Percentiles rank a stretch among this genome's conserved stretches.
phyloP scores from a whole-genome alignment of 371 early-diverging fungal genomes.

The Catenaria anguillulae region DNA sequence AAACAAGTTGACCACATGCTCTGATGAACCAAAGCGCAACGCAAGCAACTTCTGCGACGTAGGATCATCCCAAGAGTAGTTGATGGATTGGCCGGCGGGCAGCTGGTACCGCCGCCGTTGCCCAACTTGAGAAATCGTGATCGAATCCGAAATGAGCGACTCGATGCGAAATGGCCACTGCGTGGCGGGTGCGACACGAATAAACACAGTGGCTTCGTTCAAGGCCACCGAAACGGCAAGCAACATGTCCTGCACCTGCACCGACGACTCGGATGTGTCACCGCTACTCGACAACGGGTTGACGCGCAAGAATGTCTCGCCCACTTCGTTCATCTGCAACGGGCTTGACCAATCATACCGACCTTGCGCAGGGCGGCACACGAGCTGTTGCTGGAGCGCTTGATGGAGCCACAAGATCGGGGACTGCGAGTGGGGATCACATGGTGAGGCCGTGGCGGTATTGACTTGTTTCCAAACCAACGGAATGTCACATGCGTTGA shows the following conservation, averaged over 20 bases:
- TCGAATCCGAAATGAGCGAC: conserved; percentile 41
- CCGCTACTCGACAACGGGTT: conserved; percentile 47
- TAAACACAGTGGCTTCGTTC: conserved; percentile 78
- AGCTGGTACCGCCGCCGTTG: conserved; percentile 35
- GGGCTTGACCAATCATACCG: conserved; percentile 59
- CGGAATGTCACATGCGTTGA: conserved; percentile 56
- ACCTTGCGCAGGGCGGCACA: conserved; percentile 49
- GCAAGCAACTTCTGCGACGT: conserved; percentile 46
- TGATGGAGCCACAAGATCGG: conserved; percentile 55
- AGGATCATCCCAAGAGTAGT: conserved; percentile 93
- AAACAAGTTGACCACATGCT: conserved; percentile 67
- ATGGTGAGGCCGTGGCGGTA: conserved; percentile 25
- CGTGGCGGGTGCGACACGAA: conserved; percentile 48
- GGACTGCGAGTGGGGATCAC: conserved; percentile 21
- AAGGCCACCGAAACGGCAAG: conserved; percentile 59
- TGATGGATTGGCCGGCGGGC: conserved; percentile 42
- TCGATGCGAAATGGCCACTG: conserved; percentile 86
- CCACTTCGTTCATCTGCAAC: conserved; percentile 73
- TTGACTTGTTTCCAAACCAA: conserved; percentile 60
- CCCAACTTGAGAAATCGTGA: background rate
- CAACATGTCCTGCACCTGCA: conserved; percentile 28
- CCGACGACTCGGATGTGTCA: conserved; percentile 24
- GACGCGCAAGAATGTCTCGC: conserved; percentile 48
- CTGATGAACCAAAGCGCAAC: too few species aligned
- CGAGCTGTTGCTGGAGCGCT: conserved; percentile 45